A percentile compares a stretch with the other conserved stretches of the same genome.
phyloP scores from a whole-genome alignment of 2,329 filamentous ascomycete species.

The Podosphaera leucotricha region DNA sequence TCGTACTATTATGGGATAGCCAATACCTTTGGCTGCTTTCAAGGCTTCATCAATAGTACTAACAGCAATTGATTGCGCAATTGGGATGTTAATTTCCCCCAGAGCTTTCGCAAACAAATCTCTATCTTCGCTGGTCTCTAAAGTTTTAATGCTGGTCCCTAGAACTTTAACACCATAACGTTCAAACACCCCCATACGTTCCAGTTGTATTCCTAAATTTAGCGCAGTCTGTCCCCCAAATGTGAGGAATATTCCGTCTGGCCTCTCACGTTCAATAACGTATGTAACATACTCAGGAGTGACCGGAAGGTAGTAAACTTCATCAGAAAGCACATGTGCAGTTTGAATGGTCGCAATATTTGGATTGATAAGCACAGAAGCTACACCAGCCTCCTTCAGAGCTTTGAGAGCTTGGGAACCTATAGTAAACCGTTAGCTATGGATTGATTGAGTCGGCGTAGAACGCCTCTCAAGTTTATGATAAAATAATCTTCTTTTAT shows the following conservation, averaged over 20 bases:
- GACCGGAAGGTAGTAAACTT: conserved; percentile 95
- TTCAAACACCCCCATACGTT: conserved; percentile 85
- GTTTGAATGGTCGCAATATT: conserved; percentile 98
- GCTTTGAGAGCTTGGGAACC: conserved; percentile 93
- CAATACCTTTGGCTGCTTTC: conserved; percentile 61
- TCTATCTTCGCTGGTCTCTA: conserved; percentile 87
- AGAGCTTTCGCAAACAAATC: conserved; percentile 89
- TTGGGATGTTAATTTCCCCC: conserved; percentile 92
- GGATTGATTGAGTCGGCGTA: neutral
- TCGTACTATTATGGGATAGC: conserved; percentile 94
- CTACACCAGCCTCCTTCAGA: conserved; percentile 79
- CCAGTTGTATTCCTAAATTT: conserved; percentile 92
- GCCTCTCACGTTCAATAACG: conserved; percentile 87
- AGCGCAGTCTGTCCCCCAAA: conserved; percentile 95
- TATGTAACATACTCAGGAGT: conserved; percentile 95
- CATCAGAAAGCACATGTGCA: conserved; percentile 83
- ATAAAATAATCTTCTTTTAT: neutral
- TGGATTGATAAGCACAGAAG: conserved; percentile 85
- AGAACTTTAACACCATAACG: conserved; percentile 89
- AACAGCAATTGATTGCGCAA: conserved; percentile 87
- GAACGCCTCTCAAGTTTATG: neutral
- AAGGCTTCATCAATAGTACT: conserved; percentile 79
- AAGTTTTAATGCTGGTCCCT: conserved; percentile 79
- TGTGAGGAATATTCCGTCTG: conserved; percentile 90
- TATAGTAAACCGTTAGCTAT: conserved; percentile 19